Percentiles rank a stretch among this genome's conserved stretches.
Evolutionary conservation across 768 basidiomycete genomes (phyloP).

Genomic region (Chiua virens): DNA sequence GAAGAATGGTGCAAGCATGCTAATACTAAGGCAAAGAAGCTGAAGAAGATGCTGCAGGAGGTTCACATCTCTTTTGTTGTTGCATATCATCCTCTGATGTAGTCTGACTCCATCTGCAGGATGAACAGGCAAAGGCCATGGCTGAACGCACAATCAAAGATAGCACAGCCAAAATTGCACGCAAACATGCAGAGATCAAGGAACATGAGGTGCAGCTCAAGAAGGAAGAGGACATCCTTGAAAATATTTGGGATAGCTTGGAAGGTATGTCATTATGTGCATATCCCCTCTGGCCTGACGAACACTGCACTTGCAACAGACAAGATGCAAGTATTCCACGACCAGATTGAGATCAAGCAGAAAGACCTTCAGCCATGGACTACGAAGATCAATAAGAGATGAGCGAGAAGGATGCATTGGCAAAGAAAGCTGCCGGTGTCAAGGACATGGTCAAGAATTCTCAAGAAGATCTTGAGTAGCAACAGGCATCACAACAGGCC

Average conservation of each 20-base stretch:
- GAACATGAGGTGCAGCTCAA: conserved; percentile 68
- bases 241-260: conserved; percentile 78
- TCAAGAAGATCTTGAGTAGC: conserved; percentile 42
- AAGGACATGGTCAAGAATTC: conserved; percentile 51
- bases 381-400: conserved; percentile 77
- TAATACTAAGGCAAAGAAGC: conserved; percentile 77
- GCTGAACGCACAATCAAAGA: conserved; percentile 72
- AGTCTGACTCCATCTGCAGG: conserved; percentile 41
- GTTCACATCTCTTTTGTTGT: conserved; percentile 41
- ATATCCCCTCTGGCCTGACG: not conserved
- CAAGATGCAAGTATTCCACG: conserved; percentile 92
- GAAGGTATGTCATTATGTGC: conserved; percentile 58
- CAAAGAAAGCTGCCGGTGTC: conserved; percentile 67
- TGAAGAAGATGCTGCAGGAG: conserved; percentile 84
- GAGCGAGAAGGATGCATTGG: conserved; percentile 81
- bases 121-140: conserved; percentile 54
- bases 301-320: conserved; percentile 45
- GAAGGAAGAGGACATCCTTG: conserved; percentile 78
- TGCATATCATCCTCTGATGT: not conserved
- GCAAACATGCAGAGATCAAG: conserved; percentile 64
- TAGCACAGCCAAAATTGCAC: conserved; percentile 66
- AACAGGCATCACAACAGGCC: conserved; percentile 44
- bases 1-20: conserved; percentile 87
- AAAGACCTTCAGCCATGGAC: conserved; percentile 95
- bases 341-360: conserved; percentile 90